These are phyloP conservation scores for Puccinia coronata DNA, from an alignment of 1,284 basidiomycete genomes.

Conservation along the genomic window DNA sequence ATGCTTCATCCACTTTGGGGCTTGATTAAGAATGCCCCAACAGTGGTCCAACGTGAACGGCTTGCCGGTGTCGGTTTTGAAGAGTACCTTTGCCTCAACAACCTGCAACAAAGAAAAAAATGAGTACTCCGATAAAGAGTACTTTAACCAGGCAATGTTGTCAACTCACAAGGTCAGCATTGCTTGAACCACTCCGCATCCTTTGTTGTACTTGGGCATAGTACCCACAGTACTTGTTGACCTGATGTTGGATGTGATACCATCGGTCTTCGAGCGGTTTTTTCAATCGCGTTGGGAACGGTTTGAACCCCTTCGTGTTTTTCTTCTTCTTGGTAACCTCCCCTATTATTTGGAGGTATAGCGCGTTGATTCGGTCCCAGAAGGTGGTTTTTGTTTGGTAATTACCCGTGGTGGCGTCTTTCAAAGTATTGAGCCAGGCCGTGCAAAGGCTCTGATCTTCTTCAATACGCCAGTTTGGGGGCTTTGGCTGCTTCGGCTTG, in stretches of 20 bases:
- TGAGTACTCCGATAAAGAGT: no score
- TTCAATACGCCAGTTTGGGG: no score
- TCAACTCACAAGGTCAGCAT: not conserved
- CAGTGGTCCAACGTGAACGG: conserved; percentile 8
- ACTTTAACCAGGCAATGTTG: not conserved
- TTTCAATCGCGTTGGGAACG: not conserved
- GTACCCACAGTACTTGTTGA: conserved; percentile 1
- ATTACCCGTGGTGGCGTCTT: not conserved
- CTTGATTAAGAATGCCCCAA: not conserved
- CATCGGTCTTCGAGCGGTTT: not conserved
- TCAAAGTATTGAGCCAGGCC: not conserved
- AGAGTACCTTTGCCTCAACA: not conserved
- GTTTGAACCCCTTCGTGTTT: not conserved
- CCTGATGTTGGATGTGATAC: not conserved
- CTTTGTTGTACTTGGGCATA: not conserved
- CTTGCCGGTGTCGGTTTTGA: not conserved
- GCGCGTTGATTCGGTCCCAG: not conserved
- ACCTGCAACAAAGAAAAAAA: not conserved
- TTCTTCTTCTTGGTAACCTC: not conserved
- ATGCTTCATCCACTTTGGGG: not conserved
- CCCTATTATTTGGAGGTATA: not conserved
- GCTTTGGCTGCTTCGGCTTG: no score
- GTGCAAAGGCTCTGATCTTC: no score
- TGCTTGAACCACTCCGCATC: not conserved
- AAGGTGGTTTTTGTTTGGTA: not conserved